These are phyloP conservation scores for Yamadazyma sp. DNA, from an alignment of 1,139 yeast genomes.

Conservation along the genomic window DNA sequence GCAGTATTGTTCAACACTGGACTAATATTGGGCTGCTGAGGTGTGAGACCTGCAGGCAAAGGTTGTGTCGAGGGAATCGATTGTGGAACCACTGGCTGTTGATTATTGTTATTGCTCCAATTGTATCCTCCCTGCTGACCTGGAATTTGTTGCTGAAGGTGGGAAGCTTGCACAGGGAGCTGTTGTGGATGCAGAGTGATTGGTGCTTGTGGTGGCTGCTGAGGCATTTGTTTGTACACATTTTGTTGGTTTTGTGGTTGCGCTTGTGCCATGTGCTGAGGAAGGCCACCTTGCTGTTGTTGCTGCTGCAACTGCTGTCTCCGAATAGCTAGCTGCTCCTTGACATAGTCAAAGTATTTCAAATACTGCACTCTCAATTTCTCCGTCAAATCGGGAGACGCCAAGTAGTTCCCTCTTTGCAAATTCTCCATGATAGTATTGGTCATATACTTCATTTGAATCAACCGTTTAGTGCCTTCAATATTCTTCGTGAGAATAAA, in stretches of 20 bases:
- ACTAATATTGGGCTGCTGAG: conserved; percentile 12
- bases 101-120: conserved; percentile 3
- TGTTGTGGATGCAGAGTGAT: conserved; percentile 5
- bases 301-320: conserved; percentile 33
- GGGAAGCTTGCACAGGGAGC: not conserved
- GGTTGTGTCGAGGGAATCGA: conserved; percentile 4
- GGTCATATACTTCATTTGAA: conserved; percentile 79
- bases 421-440: conserved; percentile 71
- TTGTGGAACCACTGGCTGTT: conserved; percentile 4
- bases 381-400: conserved; percentile 67
- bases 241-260: conserved; percentile 12
- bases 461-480: conserved; percentile 71
- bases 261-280: conserved; percentile 15
- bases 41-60: conserved; percentile 12
- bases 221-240: conserved; percentile 7
- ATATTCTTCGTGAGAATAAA: conserved; percentile 70
- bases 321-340: conserved; percentile 42
- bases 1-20: conserved; percentile 12
- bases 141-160: not conserved
- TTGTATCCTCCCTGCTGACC: conserved; percentile 1
- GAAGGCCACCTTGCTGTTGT: conserved; percentile 12
- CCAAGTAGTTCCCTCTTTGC: conserved; percentile 60
- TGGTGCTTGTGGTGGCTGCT: conserved; percentile 8
- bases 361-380: conserved; percentile 72
- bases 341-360: conserved; percentile 72